Conservation (phyloP, 305 asterid species). For the Fraxinus angustifolia region DNA sequence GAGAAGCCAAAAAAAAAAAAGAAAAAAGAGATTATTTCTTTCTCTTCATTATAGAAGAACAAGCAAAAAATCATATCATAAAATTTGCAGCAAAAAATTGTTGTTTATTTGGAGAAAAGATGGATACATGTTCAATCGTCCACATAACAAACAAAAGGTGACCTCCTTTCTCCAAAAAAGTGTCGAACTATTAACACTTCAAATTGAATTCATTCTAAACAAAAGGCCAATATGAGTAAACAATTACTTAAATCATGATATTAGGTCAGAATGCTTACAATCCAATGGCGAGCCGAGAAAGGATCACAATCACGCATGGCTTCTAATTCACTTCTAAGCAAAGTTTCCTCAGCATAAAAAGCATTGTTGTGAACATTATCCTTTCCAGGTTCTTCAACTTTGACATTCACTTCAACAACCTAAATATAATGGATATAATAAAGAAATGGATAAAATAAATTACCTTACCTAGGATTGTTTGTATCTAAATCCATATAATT, state of each 20-base stretch:
- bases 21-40: neutral
- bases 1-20: neutral
- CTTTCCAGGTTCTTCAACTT: slow-evolving; percentile 85
- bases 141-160: neutral
- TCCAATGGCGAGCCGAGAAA: slow-evolving; percentile 89
- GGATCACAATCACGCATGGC: slow-evolving; percentile 95
- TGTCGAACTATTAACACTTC: neutral
- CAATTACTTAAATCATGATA: neutral
- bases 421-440: slow-evolving; percentile 28
- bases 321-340: slow-evolving; percentile 75
- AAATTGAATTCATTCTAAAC: neutral
- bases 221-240: neutral
- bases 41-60: slow-evolving; percentile 1
- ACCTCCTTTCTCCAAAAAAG: neutral
- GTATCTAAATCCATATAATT: slow-evolving; percentile 13
- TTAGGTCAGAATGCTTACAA: slow-evolving; percentile 51
- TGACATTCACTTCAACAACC: slow-evolving; percentile 91
- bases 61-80: neutral
- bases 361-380: slow-evolving; percentile 87
- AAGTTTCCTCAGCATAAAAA: slow-evolving; percentile 84
- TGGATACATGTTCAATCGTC: neutral
- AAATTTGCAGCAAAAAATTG: neutral
- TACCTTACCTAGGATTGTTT: slow-evolving; percentile 5
- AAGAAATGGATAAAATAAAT: slow-evolving; percentile 10
- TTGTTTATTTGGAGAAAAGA: slow-evolving; percentile 6